Conservation (phyloP, 768 basidiomycete species). For the Cystobasidium onofrii region DNA sequence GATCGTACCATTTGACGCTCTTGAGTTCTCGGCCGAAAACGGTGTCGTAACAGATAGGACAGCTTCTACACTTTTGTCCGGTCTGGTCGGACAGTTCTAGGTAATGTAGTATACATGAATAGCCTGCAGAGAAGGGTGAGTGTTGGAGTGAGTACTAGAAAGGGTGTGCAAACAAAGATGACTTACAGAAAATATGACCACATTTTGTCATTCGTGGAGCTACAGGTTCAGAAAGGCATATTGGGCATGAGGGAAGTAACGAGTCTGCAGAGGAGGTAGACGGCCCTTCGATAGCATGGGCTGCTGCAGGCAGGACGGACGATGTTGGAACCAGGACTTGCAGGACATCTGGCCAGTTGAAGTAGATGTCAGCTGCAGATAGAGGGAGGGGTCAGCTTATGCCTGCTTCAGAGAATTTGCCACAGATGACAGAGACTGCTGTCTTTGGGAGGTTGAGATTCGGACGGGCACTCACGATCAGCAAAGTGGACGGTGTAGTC, state of each 20-base stretch:
- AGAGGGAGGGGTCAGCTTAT: not conserved
- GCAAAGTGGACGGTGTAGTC: constrained; percentile 61
- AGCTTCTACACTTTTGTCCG: constrained; percentile 67
- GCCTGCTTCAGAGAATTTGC: too few species aligned
- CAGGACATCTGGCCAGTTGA: constrained; percentile 59
- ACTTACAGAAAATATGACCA: constrained; percentile 87
- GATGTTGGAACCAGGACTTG: constrained; percentile 86
- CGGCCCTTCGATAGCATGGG: constrained; percentile 40
- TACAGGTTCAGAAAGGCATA: constrained; percentile 82
- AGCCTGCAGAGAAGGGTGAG: not conserved
- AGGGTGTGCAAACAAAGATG: too few species aligned
- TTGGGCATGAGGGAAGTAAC: constrained; percentile 58
- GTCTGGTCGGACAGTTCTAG: constrained; percentile 39
- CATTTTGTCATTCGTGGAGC: constrained; percentile 84
- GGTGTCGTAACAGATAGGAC: constrained; percentile 93
- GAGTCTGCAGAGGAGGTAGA: constrained; percentile 12
- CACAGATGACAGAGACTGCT: not conserved
- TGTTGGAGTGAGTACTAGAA: constrained; percentile 15
- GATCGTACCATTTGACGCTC: constrained; percentile 78
- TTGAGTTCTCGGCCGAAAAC: constrained; percentile 83
- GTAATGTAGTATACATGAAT: constrained; percentile 38
- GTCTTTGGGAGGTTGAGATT: not conserved
- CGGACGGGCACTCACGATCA: not conserved
- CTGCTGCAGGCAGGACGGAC: constrained; percentile 62
- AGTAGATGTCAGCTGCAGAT: constrained; percentile 71